Evolutionary conservation across 805 yeast genomes (phyloP).

Genomic region (Metschnikowia kunwiensis): DNA sequence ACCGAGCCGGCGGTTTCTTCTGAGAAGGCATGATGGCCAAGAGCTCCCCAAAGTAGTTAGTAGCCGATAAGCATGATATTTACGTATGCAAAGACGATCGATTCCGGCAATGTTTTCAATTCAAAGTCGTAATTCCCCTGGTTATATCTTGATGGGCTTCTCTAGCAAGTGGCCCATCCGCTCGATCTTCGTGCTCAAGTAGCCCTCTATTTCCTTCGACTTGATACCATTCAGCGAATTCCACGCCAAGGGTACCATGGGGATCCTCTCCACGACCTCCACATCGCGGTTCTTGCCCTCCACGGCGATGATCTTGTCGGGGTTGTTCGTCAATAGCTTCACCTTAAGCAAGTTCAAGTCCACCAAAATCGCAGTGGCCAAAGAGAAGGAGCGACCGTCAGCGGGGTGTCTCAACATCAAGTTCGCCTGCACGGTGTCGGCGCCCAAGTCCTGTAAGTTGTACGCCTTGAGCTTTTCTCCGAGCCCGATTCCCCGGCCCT

Average conservation of each 20-base stretch:
- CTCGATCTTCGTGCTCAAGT: constrained; percentile 88
- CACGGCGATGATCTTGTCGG: constrained; percentile 92
- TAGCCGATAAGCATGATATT: no score
- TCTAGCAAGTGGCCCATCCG: constrained; percentile 93
- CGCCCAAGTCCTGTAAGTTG: constrained; percentile 95
- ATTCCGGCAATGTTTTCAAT: no score
- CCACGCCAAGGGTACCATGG: constrained; percentile 98
- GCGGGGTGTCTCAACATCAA: constrained; percentile 92
- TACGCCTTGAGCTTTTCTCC: constrained; percentile 97
- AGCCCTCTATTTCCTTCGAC: constrained; percentile 86
- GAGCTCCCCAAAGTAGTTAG: no score
- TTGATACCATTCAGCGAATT: constrained; percentile 59
- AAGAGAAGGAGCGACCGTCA: constrained; percentile 89
- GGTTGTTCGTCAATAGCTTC: constrained; percentile 86
- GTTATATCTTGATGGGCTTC: constrained; percentile 37
- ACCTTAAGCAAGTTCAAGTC: constrained; percentile 77
- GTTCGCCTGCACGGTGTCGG: constrained; percentile 97
- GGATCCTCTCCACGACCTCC: constrained; percentile 81
- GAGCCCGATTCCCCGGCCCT: constrained; percentile 98
- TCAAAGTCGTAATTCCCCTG: no score
- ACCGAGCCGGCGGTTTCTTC: background rate
- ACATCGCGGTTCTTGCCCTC: constrained; percentile 79
- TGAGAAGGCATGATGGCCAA: no score
- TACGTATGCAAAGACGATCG: no score
- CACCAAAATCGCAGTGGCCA: constrained; percentile 87